A percentile compares a stretch with the other conserved stretches of the same genome.
Evolutionary conservation across 2,329 filamentous ascomycete genomes (phyloP).

Genomic region (Colletotrichum godetiae): DNA sequence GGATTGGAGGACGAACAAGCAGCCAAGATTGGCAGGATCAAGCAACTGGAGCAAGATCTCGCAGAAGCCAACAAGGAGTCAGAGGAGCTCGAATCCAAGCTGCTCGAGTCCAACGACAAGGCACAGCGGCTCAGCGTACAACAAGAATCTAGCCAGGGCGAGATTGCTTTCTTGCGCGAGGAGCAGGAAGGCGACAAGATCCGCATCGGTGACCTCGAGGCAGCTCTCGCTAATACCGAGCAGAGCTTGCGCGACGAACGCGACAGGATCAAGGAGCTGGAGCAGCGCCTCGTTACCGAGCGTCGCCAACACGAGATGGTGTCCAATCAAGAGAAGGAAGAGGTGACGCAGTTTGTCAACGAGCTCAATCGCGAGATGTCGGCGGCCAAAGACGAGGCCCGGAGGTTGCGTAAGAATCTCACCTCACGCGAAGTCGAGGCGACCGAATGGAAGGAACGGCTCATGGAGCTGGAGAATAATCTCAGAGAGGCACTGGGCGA

Average conservation of each 20-base stretch:
- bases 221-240: constrained; percentile 82
- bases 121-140: constrained; percentile 89
- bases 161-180: constrained; percentile 94
- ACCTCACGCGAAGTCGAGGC: constrained; percentile 89
- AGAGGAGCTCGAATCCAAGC: constrained; percentile 84
- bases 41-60: constrained; percentile 85
- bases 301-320: constrained; percentile 88
- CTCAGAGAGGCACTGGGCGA: constrained; percentile 89
- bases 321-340: constrained; percentile 90
- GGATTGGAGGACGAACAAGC: constrained; percentile 91
- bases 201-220: constrained; percentile 93
- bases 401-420: constrained; percentile 84
- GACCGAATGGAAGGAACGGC: constrained; percentile 88
- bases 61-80: constrained; percentile 87
- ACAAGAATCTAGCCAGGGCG: constrained; percentile 89
- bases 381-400: constrained; percentile 85
- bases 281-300: constrained; percentile 82
- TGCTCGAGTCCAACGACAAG: constrained; percentile 88
- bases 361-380: constrained; percentile 89
- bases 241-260: constrained; percentile 85
- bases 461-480: constrained; percentile 90
- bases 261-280: constrained; percentile 78
- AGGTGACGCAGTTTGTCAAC: constrained; percentile 92
- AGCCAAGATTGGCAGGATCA: constrained; percentile 80
- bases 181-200: constrained; percentile 99